These are phyloP conservation scores for Pseudocercospora fijiensis DNA, from an alignment of 2,329 filamentous ascomycete genomes.

Conservation along the genomic window DNA sequence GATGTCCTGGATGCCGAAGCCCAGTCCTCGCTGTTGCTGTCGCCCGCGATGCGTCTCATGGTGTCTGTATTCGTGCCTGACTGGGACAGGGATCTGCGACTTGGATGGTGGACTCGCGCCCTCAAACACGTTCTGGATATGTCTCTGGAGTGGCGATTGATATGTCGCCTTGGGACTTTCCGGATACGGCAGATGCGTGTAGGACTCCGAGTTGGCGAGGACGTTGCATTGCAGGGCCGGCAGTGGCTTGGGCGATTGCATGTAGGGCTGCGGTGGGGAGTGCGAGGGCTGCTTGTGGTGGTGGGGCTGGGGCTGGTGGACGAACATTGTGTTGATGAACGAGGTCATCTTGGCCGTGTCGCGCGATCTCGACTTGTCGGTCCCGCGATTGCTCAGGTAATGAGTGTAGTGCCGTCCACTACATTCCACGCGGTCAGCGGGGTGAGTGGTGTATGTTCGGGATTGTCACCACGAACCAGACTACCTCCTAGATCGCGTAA, in stretches of 20 bases:
- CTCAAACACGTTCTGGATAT: slow-evolving; percentile 34
- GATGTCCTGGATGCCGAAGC: slow-evolving; percentile 30
- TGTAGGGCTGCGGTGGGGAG: slow-evolving; percentile 40
- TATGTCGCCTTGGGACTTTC: slow-evolving; percentile 35
- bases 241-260: slow-evolving; percentile 40
- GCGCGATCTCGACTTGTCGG: neutral
- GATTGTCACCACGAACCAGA: neutral
- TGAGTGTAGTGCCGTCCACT: slow-evolving; percentile 9
- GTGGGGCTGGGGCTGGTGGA: slow-evolving; percentile 39
- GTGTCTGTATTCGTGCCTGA: slow-evolving; percentile 27
- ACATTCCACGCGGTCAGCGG: slow-evolving; percentile 22
- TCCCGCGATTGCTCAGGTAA: neutral
- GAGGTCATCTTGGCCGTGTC: slow-evolving; percentile 61
- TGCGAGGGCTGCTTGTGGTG: slow-evolving; percentile 16
- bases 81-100: slow-evolving; percentile 21
- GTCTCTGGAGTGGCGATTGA: slow-evolving; percentile 37
- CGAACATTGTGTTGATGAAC: slow-evolving; percentile 79
- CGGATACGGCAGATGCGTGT: slow-evolving; percentile 31
- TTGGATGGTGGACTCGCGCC: slow-evolving; percentile 13
- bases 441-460: slow-evolving; percentile 15
- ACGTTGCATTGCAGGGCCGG: slow-evolving; percentile 46
- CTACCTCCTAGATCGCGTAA: neutral
- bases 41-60: slow-evolving; percentile 26
- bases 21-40: slow-evolving; percentile 18
- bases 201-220: slow-evolving; percentile 46